Base-by-base conservation (phyloP, 1,139 yeast species). In the Yamadazyma diddensiae region DNA sequence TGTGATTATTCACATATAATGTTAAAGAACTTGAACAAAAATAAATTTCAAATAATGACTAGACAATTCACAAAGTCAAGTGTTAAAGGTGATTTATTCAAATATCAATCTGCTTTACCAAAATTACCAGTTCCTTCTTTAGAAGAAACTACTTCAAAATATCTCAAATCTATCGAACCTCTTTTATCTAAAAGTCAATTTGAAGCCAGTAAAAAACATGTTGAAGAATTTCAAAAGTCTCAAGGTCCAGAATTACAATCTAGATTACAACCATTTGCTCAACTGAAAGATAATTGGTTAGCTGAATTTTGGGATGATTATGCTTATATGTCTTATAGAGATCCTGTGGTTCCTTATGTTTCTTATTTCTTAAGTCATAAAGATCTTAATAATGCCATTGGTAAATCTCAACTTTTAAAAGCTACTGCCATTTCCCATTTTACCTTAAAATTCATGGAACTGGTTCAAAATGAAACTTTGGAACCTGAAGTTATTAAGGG, bases 301-400 rank as follows among this genome's bases (percentile, higher is more conserved):
- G 78, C 86, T 34, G 83, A 78, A 41, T 87, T 83, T 73, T 92
- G 98, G 98, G 95, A 90, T 58, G 85, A 85, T 51, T 87, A 83
- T 48, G 95, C 97, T 20, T 92, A 92, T 61, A 68, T 92, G 69
- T 79, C 85, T 25, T 88, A 87, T 63, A 77, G 94, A 47, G 97
- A 87, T 57, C 95, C 97, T 0, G 86, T 92, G 15, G 87, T 86
- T 20, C 97, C 97, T 11, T 88, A 80, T 55, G 96, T 87, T 24
- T 85, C 95, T 9, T 92, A 92, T 65, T 92, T 88, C 51, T 90
- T 79, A 62, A 75, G 82, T 34, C 96, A 90, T 68, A 81, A 79
- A 58, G 92, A 85, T 49, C 60, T 72, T 23, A 53, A 61, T 39
- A 74, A 76, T 41, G 55, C 55, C 12, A 65, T 82, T 42, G 84